phyloP scores from a whole-genome alignment of 2,329 filamentous ascomycete species.

The Verticillium longisporum region DNA sequence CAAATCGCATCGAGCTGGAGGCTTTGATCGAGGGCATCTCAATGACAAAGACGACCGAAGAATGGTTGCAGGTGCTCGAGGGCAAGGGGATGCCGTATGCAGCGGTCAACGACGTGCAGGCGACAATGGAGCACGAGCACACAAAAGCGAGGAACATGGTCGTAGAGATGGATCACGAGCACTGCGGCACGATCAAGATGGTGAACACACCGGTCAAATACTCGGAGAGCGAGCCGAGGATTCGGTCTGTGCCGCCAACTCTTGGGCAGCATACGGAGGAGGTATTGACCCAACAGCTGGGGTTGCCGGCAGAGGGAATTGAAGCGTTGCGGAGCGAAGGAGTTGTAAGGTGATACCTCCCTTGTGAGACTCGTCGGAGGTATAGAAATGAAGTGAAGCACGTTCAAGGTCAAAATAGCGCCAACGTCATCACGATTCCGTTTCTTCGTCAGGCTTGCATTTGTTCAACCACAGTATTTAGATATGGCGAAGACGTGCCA shows the following conservation, averaged over 20 bases:
- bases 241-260: constrained; percentile 73
- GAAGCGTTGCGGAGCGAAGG: constrained; percentile 56
- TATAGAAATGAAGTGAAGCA: too few relatives aligned
- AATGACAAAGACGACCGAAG: constrained; percentile 67
- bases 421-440: too few relatives aligned
- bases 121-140: constrained; percentile 77
- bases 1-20: constrained; percentile 72
- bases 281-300: constrained; percentile 58
- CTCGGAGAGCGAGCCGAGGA: constrained; percentile 70
- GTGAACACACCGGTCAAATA: constrained; percentile 95
- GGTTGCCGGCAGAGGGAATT: constrained; percentile 53
- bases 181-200: constrained; percentile 79
- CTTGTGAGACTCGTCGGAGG: too few relatives aligned
- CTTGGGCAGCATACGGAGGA: constrained; percentile 84
- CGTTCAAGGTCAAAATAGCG: too few relatives aligned
- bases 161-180: constrained; percentile 73
- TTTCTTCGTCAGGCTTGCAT: too few relatives aligned
- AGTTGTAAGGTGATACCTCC: constrained; percentile 44
- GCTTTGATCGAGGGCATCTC: constrained; percentile 71
- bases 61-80: constrained; percentile 84
- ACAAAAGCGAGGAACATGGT: constrained; percentile 85
- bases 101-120: constrained; percentile 87
- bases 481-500: too few relatives aligned
- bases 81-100: constrained; percentile 88
- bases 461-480: too few relatives aligned